Conservation (phyloP, 495 filamentous ascomycete species). For the Copromyces sp. region DNA sequence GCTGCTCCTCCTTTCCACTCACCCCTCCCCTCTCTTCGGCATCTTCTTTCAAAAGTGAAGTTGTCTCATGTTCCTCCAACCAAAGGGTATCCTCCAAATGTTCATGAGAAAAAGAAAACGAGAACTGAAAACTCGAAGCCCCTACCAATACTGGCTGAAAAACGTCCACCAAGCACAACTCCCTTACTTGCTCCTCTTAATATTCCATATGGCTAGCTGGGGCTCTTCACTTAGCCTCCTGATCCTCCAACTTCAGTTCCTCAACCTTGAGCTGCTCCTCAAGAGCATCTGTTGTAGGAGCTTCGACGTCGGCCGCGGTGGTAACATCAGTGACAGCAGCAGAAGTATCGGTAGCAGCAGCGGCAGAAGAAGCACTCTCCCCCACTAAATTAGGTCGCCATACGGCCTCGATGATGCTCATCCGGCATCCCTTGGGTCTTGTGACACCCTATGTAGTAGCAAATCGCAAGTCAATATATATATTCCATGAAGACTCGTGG, state of each 20-base stretch:
- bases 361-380: background rate
- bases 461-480: slow-evolving; percentile 1
- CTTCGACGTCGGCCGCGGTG: background rate
- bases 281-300: background rate
- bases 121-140: background rate
- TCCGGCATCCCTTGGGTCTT: slow-evolving; percentile 31
- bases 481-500: no score
- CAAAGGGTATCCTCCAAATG: background rate
- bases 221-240: background rate
- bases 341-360: background rate
- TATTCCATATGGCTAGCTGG: background rate
- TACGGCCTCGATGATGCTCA: slow-evolving; percentile 42
- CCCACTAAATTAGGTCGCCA: slow-evolving; percentile 26
- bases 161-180: background rate
- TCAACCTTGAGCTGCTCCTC: background rate
- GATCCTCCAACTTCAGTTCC: background rate
- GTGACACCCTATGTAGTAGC: slow-evolving; percentile 23
- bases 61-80: background rate
- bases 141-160: background rate
- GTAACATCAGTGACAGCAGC: background rate
- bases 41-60: background rate
- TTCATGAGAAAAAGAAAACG: background rate
- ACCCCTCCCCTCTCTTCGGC: background rate
- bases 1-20: background rate
- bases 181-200: background rate